A percentile compares a stretch with the other conserved stretches of the same genome.
Conservation (phyloP, 352 stramenopile species). For the Globisporangium echinulatum region DNA sequence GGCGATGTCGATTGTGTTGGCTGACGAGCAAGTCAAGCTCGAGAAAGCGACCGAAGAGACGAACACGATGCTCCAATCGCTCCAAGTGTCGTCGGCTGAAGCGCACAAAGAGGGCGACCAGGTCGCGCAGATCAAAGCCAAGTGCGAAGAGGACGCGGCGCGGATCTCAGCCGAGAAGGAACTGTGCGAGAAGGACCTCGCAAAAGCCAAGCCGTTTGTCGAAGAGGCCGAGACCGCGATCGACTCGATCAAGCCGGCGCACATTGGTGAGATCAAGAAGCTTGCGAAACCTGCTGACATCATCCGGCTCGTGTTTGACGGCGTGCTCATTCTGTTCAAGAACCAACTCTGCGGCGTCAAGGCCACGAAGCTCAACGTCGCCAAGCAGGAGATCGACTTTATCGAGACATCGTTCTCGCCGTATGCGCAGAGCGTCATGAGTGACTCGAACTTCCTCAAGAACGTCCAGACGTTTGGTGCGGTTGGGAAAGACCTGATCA, state of each 20-base stretch:
- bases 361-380: constrained; percentile 92
- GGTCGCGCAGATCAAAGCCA: constrained; percentile 94
- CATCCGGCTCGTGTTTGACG: constrained; percentile 98
- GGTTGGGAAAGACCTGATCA: constrained; percentile 97
- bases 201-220: constrained; percentile 97
- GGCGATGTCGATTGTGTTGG: constrained; percentile 96
- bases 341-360: constrained; percentile 89
- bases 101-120: constrained; percentile 97
- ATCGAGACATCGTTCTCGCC: constrained; percentile 96
- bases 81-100: constrained; percentile 94
- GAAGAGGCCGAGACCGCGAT: constrained; percentile 97
- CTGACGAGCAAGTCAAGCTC: constrained; percentile 95
- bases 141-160: constrained; percentile 94
- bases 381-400: constrained; percentile 96
- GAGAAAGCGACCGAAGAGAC: constrained; percentile 95
- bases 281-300: constrained; percentile 97
- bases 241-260: constrained; percentile 95
- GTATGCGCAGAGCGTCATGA: constrained; percentile 94
- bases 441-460: constrained; percentile 95
- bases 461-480: constrained; percentile 95
- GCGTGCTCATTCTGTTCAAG: constrained; percentile 96
- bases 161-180: constrained; percentile 95
- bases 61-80: constrained; percentile 95
- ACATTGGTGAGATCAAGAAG: constrained; percentile 99
- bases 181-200: constrained; percentile 93